Evolutionary conservation across 1,139 yeast genomes (phyloP).

Genomic region (Torulaspora globosa): DNA sequence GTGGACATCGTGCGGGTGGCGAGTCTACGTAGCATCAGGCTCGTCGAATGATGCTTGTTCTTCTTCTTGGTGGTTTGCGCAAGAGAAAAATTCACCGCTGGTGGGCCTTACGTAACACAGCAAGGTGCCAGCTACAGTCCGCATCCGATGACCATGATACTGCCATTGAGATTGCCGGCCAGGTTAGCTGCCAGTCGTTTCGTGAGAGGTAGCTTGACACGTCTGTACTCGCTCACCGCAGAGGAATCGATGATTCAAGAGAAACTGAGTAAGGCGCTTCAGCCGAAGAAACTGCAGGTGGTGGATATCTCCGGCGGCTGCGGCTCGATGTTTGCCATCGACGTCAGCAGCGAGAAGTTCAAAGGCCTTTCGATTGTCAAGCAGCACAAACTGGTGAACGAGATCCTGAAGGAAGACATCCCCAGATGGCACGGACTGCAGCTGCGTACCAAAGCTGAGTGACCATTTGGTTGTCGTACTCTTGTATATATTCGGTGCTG

Average conservation of each 20-base stretch:
- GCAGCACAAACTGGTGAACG: conserved; percentile 88
- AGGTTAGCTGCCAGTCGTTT: background rate
- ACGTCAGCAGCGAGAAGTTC: conserved; percentile 67
- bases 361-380: conserved; percentile 79
- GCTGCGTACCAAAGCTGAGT: conserved; percentile 54
- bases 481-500: conserved; percentile 8
- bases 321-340: conserved; percentile 95
- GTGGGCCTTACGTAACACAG: background rate
- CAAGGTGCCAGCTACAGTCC: background rate
- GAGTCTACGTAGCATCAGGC: conserved; percentile 5
- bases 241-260: conserved; percentile 65
- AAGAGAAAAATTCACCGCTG: background rate
- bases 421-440: conserved; percentile 94
- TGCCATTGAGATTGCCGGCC: conserved; percentile 2
- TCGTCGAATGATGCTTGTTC: background rate
- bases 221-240: conserved; percentile 43
- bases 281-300: conserved; percentile 60
- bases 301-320: conserved; percentile 91
- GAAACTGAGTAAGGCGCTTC: conserved; percentile 50
- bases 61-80: background rate
- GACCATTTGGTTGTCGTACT: background rate
- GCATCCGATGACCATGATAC: conserved; percentile 1
- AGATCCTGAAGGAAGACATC: conserved; percentile 77
- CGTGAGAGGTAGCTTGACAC: background rate
- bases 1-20: conserved; percentile 5